Evolutionary conservation across 2,329 filamentous ascomycete species (phyloP).

Genomic region (Sclerotinia glacialis): DNA sequence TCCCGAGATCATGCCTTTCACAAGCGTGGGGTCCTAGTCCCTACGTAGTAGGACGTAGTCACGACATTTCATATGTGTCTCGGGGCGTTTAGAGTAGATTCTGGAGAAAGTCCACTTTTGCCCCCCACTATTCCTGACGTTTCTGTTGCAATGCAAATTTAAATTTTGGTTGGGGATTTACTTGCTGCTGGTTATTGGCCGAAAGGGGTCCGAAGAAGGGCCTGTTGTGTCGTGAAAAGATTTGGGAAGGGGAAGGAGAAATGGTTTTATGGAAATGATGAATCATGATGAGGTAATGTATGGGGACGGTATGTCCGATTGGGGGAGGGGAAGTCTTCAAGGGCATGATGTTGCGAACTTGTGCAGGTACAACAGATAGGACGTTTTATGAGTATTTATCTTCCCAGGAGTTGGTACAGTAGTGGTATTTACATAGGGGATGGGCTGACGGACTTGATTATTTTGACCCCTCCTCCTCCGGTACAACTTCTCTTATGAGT

Average conservation of each 20-base stretch:
- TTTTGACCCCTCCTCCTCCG: not conserved
- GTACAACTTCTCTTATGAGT: not conserved
- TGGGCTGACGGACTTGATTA: not conserved
- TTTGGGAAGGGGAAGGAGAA: not conserved
- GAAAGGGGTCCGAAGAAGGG: slow-evolving; percentile 19
- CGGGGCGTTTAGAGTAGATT: slow-evolving; percentile 8
- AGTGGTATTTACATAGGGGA: not conserved
- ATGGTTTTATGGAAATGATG: not conserved
- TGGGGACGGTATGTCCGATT: slow-evolving; percentile 2
- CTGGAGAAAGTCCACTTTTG: slow-evolving; percentile 17
- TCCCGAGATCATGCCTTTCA: slow-evolving; percentile 15
- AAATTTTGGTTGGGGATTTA: slow-evolving; percentile 6
- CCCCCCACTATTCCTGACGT: slow-evolving; percentile 11
- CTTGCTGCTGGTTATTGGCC: slow-evolving; percentile 9
- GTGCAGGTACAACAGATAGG: not conserved
- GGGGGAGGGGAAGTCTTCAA: not conserved
- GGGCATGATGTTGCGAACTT: not conserved
- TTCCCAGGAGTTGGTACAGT: not conserved
- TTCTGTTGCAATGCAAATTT: slow-evolving; percentile 15
- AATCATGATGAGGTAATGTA: not conserved
- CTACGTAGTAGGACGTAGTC: not conserved
- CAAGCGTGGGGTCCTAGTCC: slow-evolving; percentile 2
- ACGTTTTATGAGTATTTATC: too few species aligned
- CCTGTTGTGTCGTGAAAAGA: slow-evolving; percentile 7
- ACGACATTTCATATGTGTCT: slow-evolving; percentile 15